Evolutionary conservation across 345 rosid species (phyloP), one percentile per base, ranked within the genome.

Genomic region (Gossypium longicalyx): DNA sequence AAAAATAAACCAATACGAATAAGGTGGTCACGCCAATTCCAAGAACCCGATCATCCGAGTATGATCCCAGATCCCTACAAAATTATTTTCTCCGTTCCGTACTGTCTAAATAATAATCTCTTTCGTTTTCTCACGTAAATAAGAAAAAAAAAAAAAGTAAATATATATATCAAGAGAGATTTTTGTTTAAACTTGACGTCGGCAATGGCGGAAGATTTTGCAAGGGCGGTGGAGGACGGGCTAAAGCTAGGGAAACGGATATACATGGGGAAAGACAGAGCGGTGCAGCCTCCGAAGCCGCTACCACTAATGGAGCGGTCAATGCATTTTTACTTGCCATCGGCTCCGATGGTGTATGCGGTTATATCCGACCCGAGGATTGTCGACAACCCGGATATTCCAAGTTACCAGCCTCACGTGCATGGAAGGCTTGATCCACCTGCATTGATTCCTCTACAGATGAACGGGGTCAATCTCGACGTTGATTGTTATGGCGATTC

Each of bases 381-480:
- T 12, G 99, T 93, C n/a, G 99, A 95, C 70, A 93, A 95, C 76
- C 99, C 99, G 8, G 98, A 92, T 67, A 78, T 95, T 29, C 94
- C 99, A 9, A 93, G 98, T 81, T 95, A 95, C 80, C 99, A 95
- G 89, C 99, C 99, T 9, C 89, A 95, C 82, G 98, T 95, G 73
- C 84, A 95, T 82, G 98, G 99, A 29, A 80, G 93, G 79, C 89
- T 94, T 76, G 94, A 93, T 71, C 96, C 98, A 4, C 98, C 98
- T 1, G 97, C 98, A 49, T 79, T 95, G 66, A 88, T 95, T 75
- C 99, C 99, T 11, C 85, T 95, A 7, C 94, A 89, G 83, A 93
- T 93, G 99, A 91, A 85, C 78, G 84, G 82, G 13, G 75, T 95
- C 53, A 89, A 87, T 74, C 83, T 95, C 34, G 80, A 84, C 61